Conservation (phyloP, 2,329 filamentous ascomycete genomes). For the Rhynchosporium secalis region DNA sequence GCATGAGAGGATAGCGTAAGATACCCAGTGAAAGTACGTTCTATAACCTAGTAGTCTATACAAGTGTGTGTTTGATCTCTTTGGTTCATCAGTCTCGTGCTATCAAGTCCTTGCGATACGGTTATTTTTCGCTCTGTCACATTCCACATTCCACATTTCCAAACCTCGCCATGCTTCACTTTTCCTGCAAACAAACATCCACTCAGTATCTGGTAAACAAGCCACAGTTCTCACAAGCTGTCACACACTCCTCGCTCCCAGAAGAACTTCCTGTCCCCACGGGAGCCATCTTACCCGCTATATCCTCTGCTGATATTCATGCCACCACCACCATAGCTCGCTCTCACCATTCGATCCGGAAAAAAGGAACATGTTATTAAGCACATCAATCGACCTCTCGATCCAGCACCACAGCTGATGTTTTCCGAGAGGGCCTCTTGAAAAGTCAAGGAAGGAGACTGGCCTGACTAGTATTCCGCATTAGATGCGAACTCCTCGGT, state of each 20-base stretch:
- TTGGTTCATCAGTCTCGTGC: too few relatives aligned
- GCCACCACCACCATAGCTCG: not conserved
- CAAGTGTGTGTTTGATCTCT: too few relatives aligned
- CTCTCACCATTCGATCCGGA: not conserved
- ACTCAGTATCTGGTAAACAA: not conserved
- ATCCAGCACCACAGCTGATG: not conserved
- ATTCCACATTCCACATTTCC: not conserved
- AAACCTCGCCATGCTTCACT: not conserved
- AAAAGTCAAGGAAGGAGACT: not conserved
- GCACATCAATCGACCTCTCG: not conserved
- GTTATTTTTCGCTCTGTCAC: not conserved
- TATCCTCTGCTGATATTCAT: constrained; percentile 21
- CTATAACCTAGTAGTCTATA: too few relatives aligned
- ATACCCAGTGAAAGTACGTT: not conserved
- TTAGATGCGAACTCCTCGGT: not conserved
- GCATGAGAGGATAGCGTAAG: not conserved
- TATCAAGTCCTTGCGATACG: not conserved
- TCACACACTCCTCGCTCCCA: constrained; percentile 44
- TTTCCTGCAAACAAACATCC: not conserved
- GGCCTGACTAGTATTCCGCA: not conserved
- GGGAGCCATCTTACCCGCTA: constrained; percentile 43
- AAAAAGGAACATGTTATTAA: not conserved
- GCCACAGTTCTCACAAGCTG: constrained; percentile 22
- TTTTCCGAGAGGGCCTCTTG: too few relatives aligned
- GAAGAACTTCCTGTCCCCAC: constrained; percentile 46